Evolutionary conservation across 2,329 filamentous ascomycete species (phyloP), one percentile per base, ranked within the genome.

Genomic region (Pestalotiopsis sp.): DNA sequence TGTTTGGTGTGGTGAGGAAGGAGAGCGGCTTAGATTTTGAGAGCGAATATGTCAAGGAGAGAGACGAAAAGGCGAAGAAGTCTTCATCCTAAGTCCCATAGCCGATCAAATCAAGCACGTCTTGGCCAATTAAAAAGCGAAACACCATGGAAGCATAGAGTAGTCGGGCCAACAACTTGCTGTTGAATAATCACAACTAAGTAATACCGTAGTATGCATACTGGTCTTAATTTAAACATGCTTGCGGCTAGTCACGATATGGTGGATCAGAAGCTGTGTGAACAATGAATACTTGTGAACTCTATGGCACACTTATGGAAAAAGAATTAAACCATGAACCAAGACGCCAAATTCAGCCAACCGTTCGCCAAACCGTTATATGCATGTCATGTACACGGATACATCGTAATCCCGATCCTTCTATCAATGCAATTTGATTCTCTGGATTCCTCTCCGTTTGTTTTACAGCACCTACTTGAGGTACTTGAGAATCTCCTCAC

Each of bases 401-500:
- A 44, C 24, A 48, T 30, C 38, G 20, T 63, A 30, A 63, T 40
- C 38, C 60, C 24, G 13, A 35, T 39, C 35, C 20, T 48, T 20
- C 24, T 30, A 26, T 22, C 11, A 44, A 63, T 63, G 39, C 39
- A 63, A 26, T 20, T 61, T 44, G 17, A 24, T 22, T 30, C 9
- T 61, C 58, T 20, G 13, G 24, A 20, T 44, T 11, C 24, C 11
- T 44, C 30, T 17, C 20, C 39, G 35, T 55, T 30, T 57, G 30
- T 14, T 35, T 60, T 44, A 62, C 40, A n/a, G 26, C 35, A 22
- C 56, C 75, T 82, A 84, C 72, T 82, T 78, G 66, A 89, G 76
- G 72, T 84, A 88, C 78, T 86, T 83, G 69, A 97, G 84, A 65
- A 97, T 87, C 80, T 92, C 89, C 81, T 98, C 94, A 79, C 94